phyloP scores from a whole-genome alignment of 257 asterid genomes.

The Euphrasia confusa region DNA sequence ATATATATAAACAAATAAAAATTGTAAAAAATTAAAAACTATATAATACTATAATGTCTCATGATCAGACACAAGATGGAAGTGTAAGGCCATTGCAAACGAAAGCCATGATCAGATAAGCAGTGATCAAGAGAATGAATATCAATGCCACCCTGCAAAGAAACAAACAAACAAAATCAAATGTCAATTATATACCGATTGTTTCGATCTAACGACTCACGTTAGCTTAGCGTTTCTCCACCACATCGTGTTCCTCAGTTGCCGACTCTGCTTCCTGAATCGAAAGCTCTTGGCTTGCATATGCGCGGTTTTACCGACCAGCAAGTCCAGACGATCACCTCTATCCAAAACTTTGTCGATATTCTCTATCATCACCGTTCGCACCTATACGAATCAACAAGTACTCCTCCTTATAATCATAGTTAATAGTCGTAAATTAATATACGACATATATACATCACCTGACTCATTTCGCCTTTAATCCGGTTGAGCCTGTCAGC shows the following conservation, averaged over 20 bases:
- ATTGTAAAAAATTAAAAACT: not conserved
- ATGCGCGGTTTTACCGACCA: conserved; percentile 85
- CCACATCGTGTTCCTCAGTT: conserved; percentile 84
- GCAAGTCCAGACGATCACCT: conserved; percentile 94
- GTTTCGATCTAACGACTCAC: conserved; percentile 39
- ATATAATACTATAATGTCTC: not conserved
- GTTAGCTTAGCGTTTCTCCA: conserved; percentile 95
- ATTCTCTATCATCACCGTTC: conserved; percentile 91
- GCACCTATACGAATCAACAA: too few species aligned
- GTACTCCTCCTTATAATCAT: too few species aligned
- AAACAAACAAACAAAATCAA: not conserved
- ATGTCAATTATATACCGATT: not conserved
- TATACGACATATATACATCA: too few species aligned
- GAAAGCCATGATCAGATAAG: conserved; percentile 61
- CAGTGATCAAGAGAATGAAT: conserved; percentile 58
- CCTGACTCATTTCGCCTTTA: conserved; percentile 99
- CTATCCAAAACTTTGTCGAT: conserved; percentile 94
- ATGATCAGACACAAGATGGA: conserved; percentile 73
- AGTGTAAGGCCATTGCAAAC: conserved; percentile 82
- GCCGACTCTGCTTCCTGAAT: conserved; percentile 95
- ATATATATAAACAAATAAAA: too few species aligned
- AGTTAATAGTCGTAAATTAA: too few species aligned
- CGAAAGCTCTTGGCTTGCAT: conserved; percentile 95
- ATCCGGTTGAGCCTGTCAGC: conserved; percentile 93
- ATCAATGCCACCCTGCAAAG: conserved; percentile 46